Evolutionary conservation across 805 yeast species (phyloP).

Genomic region (Starmerella asiatica): DNA sequence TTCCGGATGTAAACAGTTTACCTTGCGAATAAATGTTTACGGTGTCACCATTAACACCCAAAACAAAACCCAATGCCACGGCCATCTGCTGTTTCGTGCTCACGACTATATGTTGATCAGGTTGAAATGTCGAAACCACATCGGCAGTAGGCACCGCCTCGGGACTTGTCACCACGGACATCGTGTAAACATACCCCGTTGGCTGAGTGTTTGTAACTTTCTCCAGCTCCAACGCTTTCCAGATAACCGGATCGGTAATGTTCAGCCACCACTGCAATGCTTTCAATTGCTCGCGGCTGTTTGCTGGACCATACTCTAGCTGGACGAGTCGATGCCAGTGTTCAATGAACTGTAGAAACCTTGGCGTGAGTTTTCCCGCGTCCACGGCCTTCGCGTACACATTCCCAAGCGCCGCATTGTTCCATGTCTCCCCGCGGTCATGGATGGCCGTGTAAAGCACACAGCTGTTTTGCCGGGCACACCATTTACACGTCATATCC

Average conservation of each 20-base stretch:
- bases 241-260: not conserved
- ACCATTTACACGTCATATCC: conserved; percentile 28
- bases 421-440: conserved; percentile 9
- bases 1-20: conserved; percentile 8
- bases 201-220: not conserved
- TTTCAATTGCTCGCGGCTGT: conserved; percentile 40
- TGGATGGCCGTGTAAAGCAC: conserved; percentile 18
- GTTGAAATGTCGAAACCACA: not conserved
- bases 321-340: conserved; percentile 65
- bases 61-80: conserved; percentile 9
- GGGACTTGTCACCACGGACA: not conserved
- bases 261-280: conserved; percentile 26
- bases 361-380: conserved; percentile 20
- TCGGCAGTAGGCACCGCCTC: not conserved
- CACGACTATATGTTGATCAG: conserved; percentile 8
- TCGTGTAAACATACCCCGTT: not conserved
- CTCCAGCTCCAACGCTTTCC: conserved; percentile 1
- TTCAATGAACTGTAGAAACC: conserved; percentile 43
- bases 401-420: not conserved
- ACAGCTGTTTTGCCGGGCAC: conserved; percentile 22
- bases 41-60: not conserved
- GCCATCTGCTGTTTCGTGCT: conserved; percentile 19
- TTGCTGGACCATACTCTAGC: conserved; percentile 60
- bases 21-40: conserved; percentile 2
- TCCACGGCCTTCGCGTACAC: conserved; percentile 4